Base-by-base conservation (phyloP, 2,329 filamentous ascomycete genomes). In the Curvularia eragrostidis region DNA sequence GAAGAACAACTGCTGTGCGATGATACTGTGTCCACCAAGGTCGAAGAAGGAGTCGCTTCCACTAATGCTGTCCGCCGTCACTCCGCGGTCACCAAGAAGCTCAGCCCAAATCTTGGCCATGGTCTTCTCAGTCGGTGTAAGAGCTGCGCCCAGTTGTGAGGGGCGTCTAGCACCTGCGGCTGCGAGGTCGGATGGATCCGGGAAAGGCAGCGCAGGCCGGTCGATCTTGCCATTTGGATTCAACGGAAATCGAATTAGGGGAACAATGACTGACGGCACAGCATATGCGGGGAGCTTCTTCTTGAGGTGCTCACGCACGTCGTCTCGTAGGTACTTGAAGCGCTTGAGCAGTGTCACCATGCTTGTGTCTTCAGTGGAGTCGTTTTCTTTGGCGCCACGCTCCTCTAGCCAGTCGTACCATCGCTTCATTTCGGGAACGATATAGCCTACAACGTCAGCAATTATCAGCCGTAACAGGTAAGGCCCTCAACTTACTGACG, bases 1-100 rank as follows among this genome's bases (percentile, higher is more conserved):
- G 57, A 96, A 85, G 8, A 97, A 83, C 73, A 97, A 86, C 68
- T 91, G 89, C 69, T 95, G 91, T 0, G 91, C 91, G 43, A 94
- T 83, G 66, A 96, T 87, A 77, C 87, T 90, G 79, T 95, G 90
- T 13, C 91, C 91, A 59, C 91, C 91, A 46, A 89, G 80, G 58
- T 95, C 90, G 70, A 94, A 94, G 80, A 95, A 96, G 51, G 83
- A 82, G 21, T 84, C 82, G 13, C 87, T 82, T 0, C 84, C 82
- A 42, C 82, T 83, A 56, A 96, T 81, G 48, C 88, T 90, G 70
- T 88, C 86, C 52, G 88, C 83, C 56, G 89, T 88, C 26, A 91
- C 76, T 64, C 73, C 86, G 84, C 48, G 82, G 32, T 75, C 71
- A 79, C 70, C 67, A 58, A 96, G 86, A 4, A 93, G 81, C n/a